Conservation (phyloP, 192 early-diverging fungal genomes). For the Obelidium mucronatum region DNA sequence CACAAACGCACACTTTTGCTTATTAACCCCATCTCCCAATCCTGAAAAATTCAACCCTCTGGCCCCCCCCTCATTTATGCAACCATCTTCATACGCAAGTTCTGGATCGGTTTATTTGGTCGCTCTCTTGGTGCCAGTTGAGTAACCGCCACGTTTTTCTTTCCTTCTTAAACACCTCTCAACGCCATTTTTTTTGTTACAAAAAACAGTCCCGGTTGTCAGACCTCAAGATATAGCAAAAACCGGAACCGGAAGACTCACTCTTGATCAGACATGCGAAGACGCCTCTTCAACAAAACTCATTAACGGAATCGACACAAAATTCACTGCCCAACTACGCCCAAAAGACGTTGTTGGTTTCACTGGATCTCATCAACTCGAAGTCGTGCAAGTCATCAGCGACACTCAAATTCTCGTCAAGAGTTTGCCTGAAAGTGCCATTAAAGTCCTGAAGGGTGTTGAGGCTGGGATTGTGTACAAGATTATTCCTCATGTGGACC, state of each 20-base stretch:
- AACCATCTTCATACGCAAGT: slow-evolving; percentile 13
- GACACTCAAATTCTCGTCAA: slow-evolving; percentile 84
- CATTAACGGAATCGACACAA: slow-evolving; percentile 8
- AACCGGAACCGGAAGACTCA: slow-evolving; percentile 73
- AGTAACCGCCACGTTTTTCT: background rate
- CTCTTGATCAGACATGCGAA: background rate
- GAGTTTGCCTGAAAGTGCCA: slow-evolving; percentile 73
- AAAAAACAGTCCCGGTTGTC: slow-evolving; percentile 92
- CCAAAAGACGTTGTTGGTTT: slow-evolving; percentile 74
- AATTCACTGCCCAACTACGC: slow-evolving; percentile 71
- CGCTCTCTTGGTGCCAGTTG: slow-evolving; percentile 76
- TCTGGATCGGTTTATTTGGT: slow-evolving; percentile 84
- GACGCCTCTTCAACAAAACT: background rate
- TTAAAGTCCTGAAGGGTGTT: slow-evolving; percentile 61
- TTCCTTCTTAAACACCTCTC: background rate
- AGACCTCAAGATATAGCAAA: slow-evolving; percentile 90
- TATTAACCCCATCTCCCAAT: background rate
- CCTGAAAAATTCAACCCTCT: background rate
- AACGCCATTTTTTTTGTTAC: too few species aligned
- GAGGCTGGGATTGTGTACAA: slow-evolving; percentile 42
- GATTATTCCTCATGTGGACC: slow-evolving; percentile 83
- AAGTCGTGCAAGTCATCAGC: slow-evolving; percentile 79
- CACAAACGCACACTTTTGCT: background rate
- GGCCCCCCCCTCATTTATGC: background rate
- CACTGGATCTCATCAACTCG: slow-evolving; percentile 62